phyloP scores from a whole-genome alignment of 495 filamentous ascomycete species.

The Acidomyces sp. region DNA sequence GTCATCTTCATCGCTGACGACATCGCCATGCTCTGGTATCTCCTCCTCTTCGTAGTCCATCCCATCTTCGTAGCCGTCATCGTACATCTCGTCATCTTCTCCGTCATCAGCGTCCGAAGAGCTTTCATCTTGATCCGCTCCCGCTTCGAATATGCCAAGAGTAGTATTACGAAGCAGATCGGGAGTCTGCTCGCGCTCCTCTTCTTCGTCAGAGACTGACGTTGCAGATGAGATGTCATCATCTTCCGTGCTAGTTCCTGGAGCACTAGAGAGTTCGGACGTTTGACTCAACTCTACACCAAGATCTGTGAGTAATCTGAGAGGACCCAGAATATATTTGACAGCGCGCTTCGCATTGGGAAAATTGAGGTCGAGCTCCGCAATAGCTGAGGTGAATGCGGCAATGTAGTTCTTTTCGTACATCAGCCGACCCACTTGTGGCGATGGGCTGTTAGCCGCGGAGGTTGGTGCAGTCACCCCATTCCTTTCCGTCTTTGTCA shows the following conservation, averaged over 20 bases:
- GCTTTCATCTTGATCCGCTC: slow-evolving; percentile 57
- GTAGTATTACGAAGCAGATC: slow-evolving; percentile 95
- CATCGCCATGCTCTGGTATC: slow-evolving; percentile 66
- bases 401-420: slow-evolving; percentile 93
- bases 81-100: slow-evolving; percentile 43
- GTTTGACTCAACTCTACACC: slow-evolving; percentile 69
- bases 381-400: slow-evolving; percentile 77
- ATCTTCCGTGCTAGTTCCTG: slow-evolving; percentile 55
- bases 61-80: slow-evolving; percentile 60
- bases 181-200: slow-evolving; percentile 83
- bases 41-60: slow-evolving; percentile 73
- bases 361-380: slow-evolving; percentile 91
- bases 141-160: slow-evolving; percentile 72
- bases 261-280: slow-evolving; percentile 53
- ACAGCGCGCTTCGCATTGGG: slow-evolving; percentile 83
- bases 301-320: slow-evolving; percentile 77
- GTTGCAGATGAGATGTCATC: slow-evolving; percentile 85
- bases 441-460: slow-evolving; percentile 34
- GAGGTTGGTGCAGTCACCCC: background rate
- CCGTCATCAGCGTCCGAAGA: slow-evolving; percentile 60
- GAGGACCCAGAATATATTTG: slow-evolving; percentile 85
- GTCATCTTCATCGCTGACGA: slow-evolving; percentile 83
- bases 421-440: slow-evolving; percentile 84
- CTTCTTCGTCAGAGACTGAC: slow-evolving; percentile 66
- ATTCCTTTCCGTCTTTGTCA: slow-evolving; percentile 28